Evolutionary conservation across 2,329 filamentous ascomycete species (phyloP), one percentile per base, ranked within the genome.

Genomic region (Ceratocystis huliohia): DNA sequence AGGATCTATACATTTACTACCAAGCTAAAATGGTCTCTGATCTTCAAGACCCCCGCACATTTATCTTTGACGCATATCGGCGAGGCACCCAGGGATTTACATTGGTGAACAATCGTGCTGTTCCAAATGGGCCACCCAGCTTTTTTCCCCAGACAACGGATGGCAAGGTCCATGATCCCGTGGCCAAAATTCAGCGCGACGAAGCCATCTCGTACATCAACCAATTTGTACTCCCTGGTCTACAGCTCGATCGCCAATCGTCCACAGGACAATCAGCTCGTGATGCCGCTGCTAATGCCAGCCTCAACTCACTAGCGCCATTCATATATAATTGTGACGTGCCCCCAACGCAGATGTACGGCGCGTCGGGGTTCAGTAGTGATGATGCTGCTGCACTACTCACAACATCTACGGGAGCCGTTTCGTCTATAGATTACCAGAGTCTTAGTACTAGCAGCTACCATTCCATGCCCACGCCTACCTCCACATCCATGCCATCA

Each of bases 141-240:
- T 87, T 82, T 73, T 86, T 86, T 71, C 84, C 84, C 0, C 74
- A 77, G 1, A 76, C 76, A 0, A 72, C 76, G 1, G 77, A 78
- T 61, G 77, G 77, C 5, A 79, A 79, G 66, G 75, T 78, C 0
- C 78, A 81, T 67, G 84, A 87, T 70, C 83, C 84, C 1, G 79
- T 86, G 30, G 80, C 80, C 69, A 87, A 87, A 76, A 83, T 87
- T 70, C 84, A 85, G 73, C 81, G 84, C 13, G 84, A 87, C 70
- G 84, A 87, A 71, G 84, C 84, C 0, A 80, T 88, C 50, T 82
- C 81, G 73, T 87, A 86, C 74, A 86, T 88, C 74, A 87, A 88
- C 73, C 84, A 88, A 73, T 86, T 85, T 69, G 83, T 88, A 1
- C 76, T 87, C 44, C 84, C 85, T 20, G 80, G 81, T 3, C 45